Evolutionary conservation across 2,329 filamentous ascomycete species (phyloP).

Genomic region (Chaetoscypha palmicola): DNA sequence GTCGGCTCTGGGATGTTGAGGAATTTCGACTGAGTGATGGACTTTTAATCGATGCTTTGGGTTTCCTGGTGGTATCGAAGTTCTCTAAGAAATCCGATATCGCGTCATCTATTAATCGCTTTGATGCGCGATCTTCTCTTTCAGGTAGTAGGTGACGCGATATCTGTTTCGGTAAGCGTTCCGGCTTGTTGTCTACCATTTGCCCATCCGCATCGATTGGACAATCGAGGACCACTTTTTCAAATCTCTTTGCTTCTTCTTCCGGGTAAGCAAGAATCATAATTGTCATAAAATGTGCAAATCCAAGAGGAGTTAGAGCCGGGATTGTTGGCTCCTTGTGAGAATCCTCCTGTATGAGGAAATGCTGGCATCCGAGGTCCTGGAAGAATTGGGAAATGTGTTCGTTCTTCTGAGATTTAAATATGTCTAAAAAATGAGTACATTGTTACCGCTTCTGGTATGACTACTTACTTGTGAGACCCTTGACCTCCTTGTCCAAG

Average conservation of each 20-base stretch:
- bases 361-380: conserved; percentile 49
- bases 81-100: conserved; percentile 41
- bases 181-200: conserved; percentile 56
- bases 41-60: conserved; percentile 27
- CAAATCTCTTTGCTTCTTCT: conserved; percentile 63
- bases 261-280: conserved; percentile 72
- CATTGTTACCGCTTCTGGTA: not conserved
- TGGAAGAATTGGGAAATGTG: conserved; percentile 53
- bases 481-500: conserved; percentile 58
- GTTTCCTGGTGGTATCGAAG: conserved; percentile 41
- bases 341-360: conserved; percentile 51
- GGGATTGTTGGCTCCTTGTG: conserved; percentile 52
- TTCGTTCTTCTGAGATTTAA: conserved; percentile 30
- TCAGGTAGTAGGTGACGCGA: conserved; percentile 65
- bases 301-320: conserved; percentile 59
- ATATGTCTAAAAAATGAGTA: conserved; percentile 22
- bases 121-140: conserved; percentile 46
- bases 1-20: conserved; percentile 17
- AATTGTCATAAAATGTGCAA: conserved; percentile 63
- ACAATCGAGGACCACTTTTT: conserved; percentile 60
- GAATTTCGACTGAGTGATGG: conserved; percentile 22
- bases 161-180: conserved; percentile 73
- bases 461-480: conserved; percentile 56
- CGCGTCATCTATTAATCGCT: conserved; percentile 53
- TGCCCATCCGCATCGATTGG: conserved; percentile 52